Conservation (phyloP, 192 early-diverging fungal genomes). For the Coemansia sp. region DNA sequence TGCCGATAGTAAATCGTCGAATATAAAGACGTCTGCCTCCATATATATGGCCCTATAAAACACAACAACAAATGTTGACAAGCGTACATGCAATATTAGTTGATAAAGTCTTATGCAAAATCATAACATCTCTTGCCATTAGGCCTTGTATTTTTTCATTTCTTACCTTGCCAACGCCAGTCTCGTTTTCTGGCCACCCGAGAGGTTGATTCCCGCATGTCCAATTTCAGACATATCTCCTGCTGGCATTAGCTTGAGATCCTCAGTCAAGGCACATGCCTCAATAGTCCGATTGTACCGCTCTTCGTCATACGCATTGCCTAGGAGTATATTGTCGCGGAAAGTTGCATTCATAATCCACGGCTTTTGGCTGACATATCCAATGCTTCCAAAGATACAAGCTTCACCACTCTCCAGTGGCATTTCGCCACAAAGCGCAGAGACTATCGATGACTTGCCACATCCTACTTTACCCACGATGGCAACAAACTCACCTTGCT, state of each 20-base stretch:
- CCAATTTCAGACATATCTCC: conserved; percentile 59
- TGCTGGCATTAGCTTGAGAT: conserved; percentile 19
- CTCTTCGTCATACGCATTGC: conserved; percentile 17
- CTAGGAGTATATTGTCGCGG: conserved; percentile 45
- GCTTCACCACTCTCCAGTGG: conserved; percentile 66
- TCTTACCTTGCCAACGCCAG: conserved; percentile 58
- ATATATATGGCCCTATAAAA: conserved; percentile 59
- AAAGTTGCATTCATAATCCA: conserved; percentile 49
- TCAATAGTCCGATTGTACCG: conserved; percentile 27
- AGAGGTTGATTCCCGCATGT: conserved; percentile 57
- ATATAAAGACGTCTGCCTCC: conserved; percentile 54
- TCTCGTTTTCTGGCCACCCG: conserved; percentile 65
- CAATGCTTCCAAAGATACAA: conserved; percentile 59
- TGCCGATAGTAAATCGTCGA: conserved; percentile 35
- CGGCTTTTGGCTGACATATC: conserved; percentile 41
- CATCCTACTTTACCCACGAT: conserved; percentile 59
- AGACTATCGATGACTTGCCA: conserved; percentile 61
- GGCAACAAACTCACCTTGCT: conserved; percentile 34
- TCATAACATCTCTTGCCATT: not conserved
- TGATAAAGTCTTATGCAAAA: not conserved
- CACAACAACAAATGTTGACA: not conserved
- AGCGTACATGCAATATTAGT: not conserved
- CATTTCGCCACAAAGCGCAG: conserved; percentile 72
- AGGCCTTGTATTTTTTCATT: not conserved
- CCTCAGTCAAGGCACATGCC: conserved; percentile 31